Evolutionary conservation across 108 stramenopile species (phyloP).

Genomic region (Chaetoceros muelleri): DNA sequence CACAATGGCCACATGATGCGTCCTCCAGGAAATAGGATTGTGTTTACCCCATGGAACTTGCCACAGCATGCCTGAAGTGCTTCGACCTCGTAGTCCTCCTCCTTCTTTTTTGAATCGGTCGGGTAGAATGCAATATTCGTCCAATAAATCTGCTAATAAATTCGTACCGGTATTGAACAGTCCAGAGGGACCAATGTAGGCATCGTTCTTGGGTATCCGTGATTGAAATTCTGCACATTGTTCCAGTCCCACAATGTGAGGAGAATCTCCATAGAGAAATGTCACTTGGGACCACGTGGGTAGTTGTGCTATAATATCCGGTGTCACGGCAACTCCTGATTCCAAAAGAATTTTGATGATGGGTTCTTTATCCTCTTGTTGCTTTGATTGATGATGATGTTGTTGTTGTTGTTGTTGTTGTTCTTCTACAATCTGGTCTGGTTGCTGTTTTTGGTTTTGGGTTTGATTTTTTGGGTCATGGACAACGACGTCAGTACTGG

Average conservation of each 20-base stretch:
- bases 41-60: constrained; percentile 77
- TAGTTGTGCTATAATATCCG: constrained; percentile 29
- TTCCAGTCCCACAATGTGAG: constrained; percentile 37
- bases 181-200: constrained; percentile 58
- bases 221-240: constrained; percentile 29
- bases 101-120: constrained; percentile 41
- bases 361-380: constrained; percentile 13
- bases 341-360: constrained; percentile 37
- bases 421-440: background rate
- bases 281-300: constrained; percentile 57
- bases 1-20: constrained; percentile 30
- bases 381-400: constrained; percentile 2
- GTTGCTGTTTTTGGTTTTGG: no score
- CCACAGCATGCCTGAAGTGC: constrained; percentile 48
- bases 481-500: no score
- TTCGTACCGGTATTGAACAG: constrained; percentile 82
- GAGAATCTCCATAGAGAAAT: constrained; percentile 34
- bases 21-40: constrained; percentile 46
- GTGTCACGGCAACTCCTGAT: constrained; percentile 33
- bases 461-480: no score
- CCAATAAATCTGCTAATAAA: constrained; percentile 52
- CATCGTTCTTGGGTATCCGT: constrained; percentile 29
- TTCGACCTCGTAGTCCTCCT: constrained; percentile 1
- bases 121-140: constrained; percentile 68
- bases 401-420: constrained; percentile 1